Evolutionary conservation across 768 basidiomycete species (phyloP), one percentile per base, ranked within the genome.

Genomic region (Xerocomellus chrysenteron): DNA sequence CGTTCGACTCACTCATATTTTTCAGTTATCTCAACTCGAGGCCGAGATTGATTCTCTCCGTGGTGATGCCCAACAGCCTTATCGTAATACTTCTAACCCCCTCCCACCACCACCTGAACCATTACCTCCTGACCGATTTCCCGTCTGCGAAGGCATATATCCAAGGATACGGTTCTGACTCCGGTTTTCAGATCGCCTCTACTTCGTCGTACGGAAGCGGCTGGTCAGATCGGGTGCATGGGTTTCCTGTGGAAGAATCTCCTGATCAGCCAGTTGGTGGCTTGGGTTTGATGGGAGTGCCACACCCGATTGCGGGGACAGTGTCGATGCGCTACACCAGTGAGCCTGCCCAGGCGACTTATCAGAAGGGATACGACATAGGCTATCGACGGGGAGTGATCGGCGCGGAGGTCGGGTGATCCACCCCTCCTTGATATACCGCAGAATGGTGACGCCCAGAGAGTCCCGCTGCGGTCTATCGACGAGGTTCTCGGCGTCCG

Each of bases 101-200:
- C 75, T 85, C 19, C 83, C 83, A 24, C 67, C 73, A 41, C 83
- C 83, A n/a, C 83, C 83, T 13, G 76, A 80, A 53, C 83, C 81
- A 3, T 66, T 83, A 8, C 74, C 79, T 10, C 68, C 78, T 11
- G 78, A 80, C 26, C 71, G 74, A 40, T 70, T 81, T 19, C 77
- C 80, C 12, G 49, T 76, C 74, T 12, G 71, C 76, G 1, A 64
- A 65, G 16, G 75, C 76, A 4, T 76, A 76, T 52, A 28, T 71
- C 24, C 56, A n/a, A n/a, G n/a, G n/a, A n/a, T n/a, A n/a, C n/a
- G n/a, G n/a, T n/a, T n/a, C n/a, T n/a, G n/a, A n/a, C n/a, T n/a
- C n/a, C n/a, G n/a, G n/a, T n/a, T n/a, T n/a, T n/a, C n/a, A n/a
- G n/a, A n/a, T n/a, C n/a, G n/a, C 67, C 1, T 2, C 48, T 6